Conservation (phyloP, 2,329 filamentous ascomycete species). For the Fusarium ambrosium region DNA sequence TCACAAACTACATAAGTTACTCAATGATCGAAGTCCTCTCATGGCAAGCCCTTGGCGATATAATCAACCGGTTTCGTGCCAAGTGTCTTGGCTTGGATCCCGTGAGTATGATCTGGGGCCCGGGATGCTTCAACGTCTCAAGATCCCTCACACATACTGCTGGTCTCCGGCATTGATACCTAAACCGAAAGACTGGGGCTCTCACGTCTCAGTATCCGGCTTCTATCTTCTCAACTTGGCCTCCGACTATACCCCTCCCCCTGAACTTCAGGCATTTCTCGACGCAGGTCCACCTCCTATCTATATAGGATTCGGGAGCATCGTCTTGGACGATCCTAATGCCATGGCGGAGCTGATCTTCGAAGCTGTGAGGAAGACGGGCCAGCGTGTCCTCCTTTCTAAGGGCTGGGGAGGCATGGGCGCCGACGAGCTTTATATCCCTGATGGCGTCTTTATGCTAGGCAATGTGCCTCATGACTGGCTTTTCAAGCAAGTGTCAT, state of each 20-base stretch:
- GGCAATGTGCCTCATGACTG: constrained; percentile 91
- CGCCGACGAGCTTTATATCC: constrained; percentile 75
- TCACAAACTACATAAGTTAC: constrained; percentile 88
- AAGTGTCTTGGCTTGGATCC: constrained; percentile 82
- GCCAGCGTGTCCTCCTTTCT: constrained; percentile 82
- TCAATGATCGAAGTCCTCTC: constrained; percentile 90
- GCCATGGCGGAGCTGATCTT: constrained; percentile 80
- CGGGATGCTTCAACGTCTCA: constrained; percentile 80
- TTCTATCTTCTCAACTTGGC: constrained; percentile 82
- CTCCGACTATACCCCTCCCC: constrained; percentile 73
- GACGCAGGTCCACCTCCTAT: constrained; percentile 78
- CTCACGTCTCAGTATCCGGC: constrained; percentile 78
- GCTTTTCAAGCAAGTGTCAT: constrained; percentile 85
- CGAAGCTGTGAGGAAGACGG: constrained; percentile 74
- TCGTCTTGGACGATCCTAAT: constrained; percentile 82
- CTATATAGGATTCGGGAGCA: constrained; percentile 87
- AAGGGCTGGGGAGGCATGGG: constrained; percentile 92
- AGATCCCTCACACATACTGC: constrained; percentile 90
- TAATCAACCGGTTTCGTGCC: constrained; percentile 89
- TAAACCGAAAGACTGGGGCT: constrained; percentile 82
- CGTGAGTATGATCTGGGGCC: constrained; percentile 85
- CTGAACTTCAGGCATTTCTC: constrained; percentile 76
- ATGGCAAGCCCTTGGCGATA: constrained; percentile 91
- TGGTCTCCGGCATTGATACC: constrained; percentile 64
- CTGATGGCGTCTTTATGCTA: constrained; percentile 84